Evolutionary conservation across 768 basidiomycete genomes (phyloP).

Genomic region (Lactarius indigo): DNA sequence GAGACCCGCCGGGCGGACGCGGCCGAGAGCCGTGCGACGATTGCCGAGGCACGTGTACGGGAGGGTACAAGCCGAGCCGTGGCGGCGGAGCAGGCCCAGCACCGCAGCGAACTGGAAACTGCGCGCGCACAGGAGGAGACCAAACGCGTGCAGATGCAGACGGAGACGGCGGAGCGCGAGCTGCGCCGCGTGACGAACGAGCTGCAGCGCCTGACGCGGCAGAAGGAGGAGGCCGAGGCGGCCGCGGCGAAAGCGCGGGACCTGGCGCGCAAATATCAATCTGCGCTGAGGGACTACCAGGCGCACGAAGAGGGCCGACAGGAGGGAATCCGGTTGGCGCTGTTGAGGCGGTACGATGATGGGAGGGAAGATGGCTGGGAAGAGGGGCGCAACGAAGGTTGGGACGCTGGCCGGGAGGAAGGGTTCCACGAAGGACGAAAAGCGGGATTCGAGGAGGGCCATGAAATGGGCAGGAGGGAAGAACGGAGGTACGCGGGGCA

Average conservation of each 20-base stretch:
- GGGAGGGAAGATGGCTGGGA: slow-evolving; percentile 25
- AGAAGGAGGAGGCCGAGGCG: slow-evolving; percentile 24
- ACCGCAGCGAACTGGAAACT: slow-evolving; percentile 21
- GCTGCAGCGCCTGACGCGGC: slow-evolving; percentile 21
- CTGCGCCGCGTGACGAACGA: slow-evolving; percentile 21
- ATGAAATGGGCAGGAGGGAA: slow-evolving; percentile 18
- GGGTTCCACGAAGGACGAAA: slow-evolving; percentile 22
- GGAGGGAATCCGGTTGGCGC: slow-evolving; percentile 23
- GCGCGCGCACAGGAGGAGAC: slow-evolving; percentile 27
- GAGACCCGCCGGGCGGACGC: slow-evolving; percentile 23
- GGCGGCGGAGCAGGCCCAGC: slow-evolving; percentile 21
- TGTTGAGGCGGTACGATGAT: slow-evolving; percentile 23
- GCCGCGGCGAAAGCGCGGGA: slow-evolving; percentile 26
- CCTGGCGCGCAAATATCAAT: slow-evolving; percentile 23
- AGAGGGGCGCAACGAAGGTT: slow-evolving; percentile 23
- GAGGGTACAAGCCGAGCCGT: slow-evolving; percentile 13
- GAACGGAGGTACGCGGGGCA: slow-evolving; percentile 14
- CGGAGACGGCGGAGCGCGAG: slow-evolving; percentile 25
- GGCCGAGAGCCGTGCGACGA: slow-evolving; percentile 26
- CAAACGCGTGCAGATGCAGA: slow-evolving; percentile 25
- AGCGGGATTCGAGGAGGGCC: slow-evolving; percentile 20
- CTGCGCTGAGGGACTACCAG: slow-evolving; percentile 23
- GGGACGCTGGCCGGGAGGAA: slow-evolving; percentile 17
- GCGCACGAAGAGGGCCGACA: slow-evolving; percentile 24
- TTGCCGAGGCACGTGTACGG: slow-evolving; percentile 22